These are phyloP conservation scores for Marvania coccoides DNA, from an alignment of 139 green algal species.

Conservation along the genomic window DNA sequence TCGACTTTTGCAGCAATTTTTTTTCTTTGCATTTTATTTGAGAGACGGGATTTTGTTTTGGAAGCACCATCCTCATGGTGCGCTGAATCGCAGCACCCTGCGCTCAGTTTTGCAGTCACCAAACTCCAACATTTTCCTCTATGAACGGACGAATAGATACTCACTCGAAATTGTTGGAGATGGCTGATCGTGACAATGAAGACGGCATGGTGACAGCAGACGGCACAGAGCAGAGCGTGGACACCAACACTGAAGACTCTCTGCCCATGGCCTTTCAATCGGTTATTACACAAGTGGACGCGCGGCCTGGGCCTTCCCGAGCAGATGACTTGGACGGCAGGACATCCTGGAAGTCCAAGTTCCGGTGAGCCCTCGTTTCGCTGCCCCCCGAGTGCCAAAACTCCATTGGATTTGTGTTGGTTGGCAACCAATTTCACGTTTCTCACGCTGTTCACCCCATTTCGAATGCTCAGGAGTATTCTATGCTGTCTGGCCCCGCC, in stretches of 20 bases:
- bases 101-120: not conserved
- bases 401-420: not conserved
- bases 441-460: not conserved
- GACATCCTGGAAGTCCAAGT: conserved; percentile 20
- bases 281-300: not conserved
- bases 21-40: no score
- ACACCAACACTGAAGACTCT: not conserved
- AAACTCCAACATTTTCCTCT: not conserved
- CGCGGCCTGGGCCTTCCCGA: not conserved
- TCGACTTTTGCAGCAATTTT: no score
- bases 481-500: conserved; percentile 40
- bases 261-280: not conserved
- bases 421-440: not conserved
- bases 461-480: conserved; percentile 9
- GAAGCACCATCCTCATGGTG: not conserved
- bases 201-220: no score
- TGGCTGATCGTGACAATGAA: not conserved
- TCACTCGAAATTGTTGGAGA: not conserved
- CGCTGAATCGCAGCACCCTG: not conserved
- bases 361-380: not conserved
- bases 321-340: conserved; percentile 6
- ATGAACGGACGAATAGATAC: not conserved
- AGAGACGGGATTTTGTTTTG: no score
- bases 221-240: not conserved
- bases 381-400: not conserved